Evolutionary conservation across 2,329 filamentous ascomycete species (phyloP), one percentile per base, ranked within the genome.

Genomic region (Fonsecaea nubica): DNA sequence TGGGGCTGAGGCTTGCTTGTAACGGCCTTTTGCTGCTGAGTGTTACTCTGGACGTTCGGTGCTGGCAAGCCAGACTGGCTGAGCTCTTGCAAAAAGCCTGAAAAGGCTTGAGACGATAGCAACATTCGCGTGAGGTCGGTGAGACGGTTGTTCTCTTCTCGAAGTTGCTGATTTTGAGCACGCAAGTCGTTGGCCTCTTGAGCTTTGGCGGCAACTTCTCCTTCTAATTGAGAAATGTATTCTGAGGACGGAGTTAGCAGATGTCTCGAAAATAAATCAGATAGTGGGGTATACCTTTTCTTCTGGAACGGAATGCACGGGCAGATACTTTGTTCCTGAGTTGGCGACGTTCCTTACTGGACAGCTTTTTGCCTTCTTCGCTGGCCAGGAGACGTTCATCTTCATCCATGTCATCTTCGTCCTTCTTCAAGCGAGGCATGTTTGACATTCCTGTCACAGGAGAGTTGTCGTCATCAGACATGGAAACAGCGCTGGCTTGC

Each of bases 261-360:
- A 35, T 32, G 55, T 52, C 62, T 66, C 42, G 45, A 62, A 56
- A 30, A 32, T 30, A 42, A 15, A 1, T 32, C 52, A 45, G 33
- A 21, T 30, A 45, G 5, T 12, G 18, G 32, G 71, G 76, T 86
- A 84, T 89, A 97, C 94, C 94, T 86, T 99, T 99, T 85, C 95
- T 90, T 74, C 95, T 86, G n/a, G 93, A 97, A 64, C 95, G 91
- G 88, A 99, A 99, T 59, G 94, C 94, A 73, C 95, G 92, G 69
- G 95, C 95, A 50, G 95, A 99, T 4, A 99, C 95, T 82, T 99
- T 99, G 86, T 99, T 99, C 71, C 95, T 89, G n/a, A 99, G 86
- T 80, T 98, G 95, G 72, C 95, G 90, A 67, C 95, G 90, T 81
- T 98, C 93, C 82, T 98, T 98, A 84, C 92, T 96, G 80, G 90